Base-by-base conservation (phyloP, 495 filamentous ascomycete genomes). In the Ramalina peruviana region DNA sequence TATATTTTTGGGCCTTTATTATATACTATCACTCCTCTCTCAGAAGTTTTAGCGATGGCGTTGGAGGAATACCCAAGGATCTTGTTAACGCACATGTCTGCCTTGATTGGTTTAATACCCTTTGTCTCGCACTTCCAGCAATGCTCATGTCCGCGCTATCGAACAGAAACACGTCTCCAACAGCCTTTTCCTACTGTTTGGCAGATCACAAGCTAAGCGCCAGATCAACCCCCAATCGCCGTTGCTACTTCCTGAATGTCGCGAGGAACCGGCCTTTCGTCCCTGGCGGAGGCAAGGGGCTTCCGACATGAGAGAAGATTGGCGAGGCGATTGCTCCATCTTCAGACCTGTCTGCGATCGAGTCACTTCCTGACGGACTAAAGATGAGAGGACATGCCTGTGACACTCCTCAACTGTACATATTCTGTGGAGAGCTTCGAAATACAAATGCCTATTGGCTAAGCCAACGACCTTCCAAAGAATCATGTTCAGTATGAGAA, bases 131-230 rank as follows among this genome's bases (percentile, higher is more conserved):
- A 37, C 36, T n/a, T 26, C 43, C 15, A 37, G 20, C 17, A 43
- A 21, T 17, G 19, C 38, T 30, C n/a, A 21, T 10, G 30, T 3
- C 44, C 46, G 68, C 68, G 68, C 67, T 70, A 63, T 66, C 58
- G 68, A 61, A 70, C 68, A 71, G 68, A 67, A 39, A 49, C 36
- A 62, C 65, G 63, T 69, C 66, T 68, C 58, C 63, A 70, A 62
- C 57, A 64, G 33, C 48, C 2, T n/a, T 30, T 21, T 42, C 45
- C 58, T 60, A 55, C 58, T 65, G 54, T 61, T 64, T 71, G 66
- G 54, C 43, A 57, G 67, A 71, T 71, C 67, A 71, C 67, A 65
- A 67, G 67, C 69, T 59, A 68, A 56, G 67, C 67, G 67, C 67
- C 54, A 70, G 54, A 70, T 52, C 25, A 62, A 66, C 58, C 53